Base-by-base conservation (phyloP, 2,329 filamentous ascomycete genomes). In the Cercospora zeina region DNA sequence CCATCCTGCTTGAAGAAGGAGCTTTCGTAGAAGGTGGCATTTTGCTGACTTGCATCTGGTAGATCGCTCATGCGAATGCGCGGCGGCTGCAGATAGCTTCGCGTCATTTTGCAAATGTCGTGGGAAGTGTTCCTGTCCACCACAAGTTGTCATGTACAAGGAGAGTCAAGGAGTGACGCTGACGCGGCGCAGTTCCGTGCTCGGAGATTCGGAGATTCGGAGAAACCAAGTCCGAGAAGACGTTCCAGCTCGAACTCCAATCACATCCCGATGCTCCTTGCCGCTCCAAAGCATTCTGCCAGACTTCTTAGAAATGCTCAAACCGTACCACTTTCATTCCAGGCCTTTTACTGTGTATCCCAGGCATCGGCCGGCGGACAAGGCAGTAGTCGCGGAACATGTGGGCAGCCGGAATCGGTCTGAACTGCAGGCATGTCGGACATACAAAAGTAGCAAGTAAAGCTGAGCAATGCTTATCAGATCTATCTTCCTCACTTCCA, bases 121-220 rank as follows among this genome's bases (percentile, higher is more conserved):
- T 45, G 39, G 11, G 13, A 16, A 45, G 24, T 27, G 24, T 6
- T 27, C 24, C 24, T 27, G 24, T 27, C 24, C 24, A 27, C 24
- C 24, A 27, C 24, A 6, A 3, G 24, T 3, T 27, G 24, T 27
- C 24, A 27, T 27, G 24, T 27, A 3, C 24, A 27, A 27, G 24
- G 24, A 3, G 24, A 3, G 24, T 27, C 24, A 27, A 27, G 11
- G 21, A 47, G 16, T 21, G 49, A 33, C 27, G 49, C 30, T 21
- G 49, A 33, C 27, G 49, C 30, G 30, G 21, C 49, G n/a, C 10
- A 13, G 36, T 39, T 16, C 49, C 27, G 4, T 53, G 49, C 31
- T 53, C 49, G 49, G 49, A 53, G 49, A 33, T 34, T 53, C 49
- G 49, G 49, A 53, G 49, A 11, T 34, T 8, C 49, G 49, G 49